Evolutionary conservation across 2,329 filamentous ascomycete species (phyloP), one percentile per base, ranked within the genome.

Genomic region (Trichoderma atrobrunneum): DNA sequence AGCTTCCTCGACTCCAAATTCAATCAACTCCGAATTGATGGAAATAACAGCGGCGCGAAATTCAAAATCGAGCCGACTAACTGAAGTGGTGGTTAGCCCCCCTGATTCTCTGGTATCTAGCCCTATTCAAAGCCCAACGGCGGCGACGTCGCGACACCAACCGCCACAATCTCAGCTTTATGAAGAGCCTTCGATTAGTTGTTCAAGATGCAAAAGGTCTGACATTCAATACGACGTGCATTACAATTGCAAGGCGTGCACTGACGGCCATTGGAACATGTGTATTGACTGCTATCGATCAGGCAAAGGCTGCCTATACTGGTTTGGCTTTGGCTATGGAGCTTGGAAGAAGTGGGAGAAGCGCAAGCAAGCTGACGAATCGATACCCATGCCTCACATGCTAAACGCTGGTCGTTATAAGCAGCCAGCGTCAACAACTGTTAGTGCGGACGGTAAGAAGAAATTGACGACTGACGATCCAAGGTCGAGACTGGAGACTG

Each of bases 161-260:
- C 81, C 82, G 62, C 76, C 80, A 76, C 79, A 84, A 78, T 80
- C 86, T 74, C 83, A 88, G 76, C 82, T 89, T 2, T 93, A 88
- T 74, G 80, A 84, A 1, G 93, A 97, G 77, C 93, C 94, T 1
- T 89, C 89, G 1, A 88, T 97, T 65, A 86, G 85, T 10, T 98
- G 95, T 79, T 87, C 90, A 48, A 85, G 88, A 11, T 98, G 95
- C 79, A 83, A 85, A 24, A 91, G 87, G 74, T 77, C 85, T 7
- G 88, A 94, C 73, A 95, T 98, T 48, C 92, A 97, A 79, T 94
- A 97, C 76, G 90, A 93, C 10, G 83, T 97, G 2, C 93, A 98
- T 80, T 97, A 95, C 81, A 92, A 92, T 78, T 98, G 95, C 80
- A 80, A 83, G 2, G 85, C 85, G 64, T 98, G 95, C 80, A 85